Evolutionary conservation across 2,329 filamentous ascomycete species (phyloP), one percentile per base, ranked within the genome.

Genomic region (Plenodomus lindquistii): DNA sequence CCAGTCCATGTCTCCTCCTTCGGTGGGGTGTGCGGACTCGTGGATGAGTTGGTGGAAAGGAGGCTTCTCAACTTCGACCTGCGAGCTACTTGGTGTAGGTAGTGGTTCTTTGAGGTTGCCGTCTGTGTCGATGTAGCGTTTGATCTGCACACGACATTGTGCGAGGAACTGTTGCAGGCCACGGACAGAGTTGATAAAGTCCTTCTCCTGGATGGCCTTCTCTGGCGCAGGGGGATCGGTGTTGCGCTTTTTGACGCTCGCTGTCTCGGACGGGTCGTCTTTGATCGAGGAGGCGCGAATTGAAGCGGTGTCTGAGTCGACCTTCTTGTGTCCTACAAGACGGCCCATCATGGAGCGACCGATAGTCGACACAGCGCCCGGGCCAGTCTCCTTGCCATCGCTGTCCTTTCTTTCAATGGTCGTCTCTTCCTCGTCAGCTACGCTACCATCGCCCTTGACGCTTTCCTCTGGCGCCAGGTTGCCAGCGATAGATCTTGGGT

Each of bases 91-190:
- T 8, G 71, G 70, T 4, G 78, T 76, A 6, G 79, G 76, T 11
- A 87, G 74, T 11, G 85, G 76, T 35, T 80, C 78, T 55, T 83
- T 84, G 40, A 86, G 67, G 2, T 69, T 77, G 2, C 84, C 84
- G 54, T 86, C 82, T 1, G 77, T 77, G 47, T 81, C 80, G 22
- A 87, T 74, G 59, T 83, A 83, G 38, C 79, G 79, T 60, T 86
- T 83, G 27, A 87, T 79, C 41, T 83, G 78, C 19, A 81, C 77
- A 50, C 94, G 85, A 16, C 92, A 91, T 55, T 95, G 90, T 0
- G 91, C 93, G 7, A 99, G 81, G 66, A 96, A 99, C 19, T 87
- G 87, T 62, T 89, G 90, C 2, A 99, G 79, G 54, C 93, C 91
- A 37, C 87, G 82, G 15, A 94, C 89, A 0, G 94, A 91, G 40